These are phyloP conservation scores for Naganishia friedmannii DNA, from an alignment of 768 basidiomycete species.

Conservation along the genomic window DNA sequence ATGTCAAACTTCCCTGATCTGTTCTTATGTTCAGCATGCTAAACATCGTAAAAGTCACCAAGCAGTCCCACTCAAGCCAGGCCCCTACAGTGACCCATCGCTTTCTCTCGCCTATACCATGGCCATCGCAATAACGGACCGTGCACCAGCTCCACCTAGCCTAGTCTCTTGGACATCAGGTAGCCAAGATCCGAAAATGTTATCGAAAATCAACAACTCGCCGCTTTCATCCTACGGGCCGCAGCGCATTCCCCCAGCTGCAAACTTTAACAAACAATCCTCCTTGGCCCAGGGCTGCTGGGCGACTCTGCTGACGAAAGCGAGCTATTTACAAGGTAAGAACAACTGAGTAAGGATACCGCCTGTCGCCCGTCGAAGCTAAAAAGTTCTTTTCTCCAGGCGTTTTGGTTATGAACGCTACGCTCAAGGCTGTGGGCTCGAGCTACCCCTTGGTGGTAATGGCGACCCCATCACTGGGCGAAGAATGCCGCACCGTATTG, in stretches of 20 bases:
- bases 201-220: neutral
- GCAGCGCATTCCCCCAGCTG: neutral
- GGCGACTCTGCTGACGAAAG: slow-evolving; percentile 73
- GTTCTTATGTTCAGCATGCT: neutral
- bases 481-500: slow-evolving; percentile 60
- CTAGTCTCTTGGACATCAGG: neutral
- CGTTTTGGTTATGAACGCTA: slow-evolving; percentile 62
- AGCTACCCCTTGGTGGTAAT: slow-evolving; percentile 77
- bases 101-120: neutral
- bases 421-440: slow-evolving; percentile 60
- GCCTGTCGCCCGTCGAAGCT: neutral
- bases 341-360: neutral
- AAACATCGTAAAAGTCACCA: neutral
- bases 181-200: neutral
- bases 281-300: slow-evolving; percentile 51
- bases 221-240: neutral
- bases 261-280: no score
- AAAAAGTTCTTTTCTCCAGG: slow-evolving; percentile 38
- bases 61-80: no score
- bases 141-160: neutral
- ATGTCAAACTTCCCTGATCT: neutral
- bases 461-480: slow-evolving; percentile 63
- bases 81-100: neutral
- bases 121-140: neutral
- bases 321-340: slow-evolving; percentile 56